Base-by-base conservation (phyloP, 306 rosid genomes). In the Dryas drummondii region DNA sequence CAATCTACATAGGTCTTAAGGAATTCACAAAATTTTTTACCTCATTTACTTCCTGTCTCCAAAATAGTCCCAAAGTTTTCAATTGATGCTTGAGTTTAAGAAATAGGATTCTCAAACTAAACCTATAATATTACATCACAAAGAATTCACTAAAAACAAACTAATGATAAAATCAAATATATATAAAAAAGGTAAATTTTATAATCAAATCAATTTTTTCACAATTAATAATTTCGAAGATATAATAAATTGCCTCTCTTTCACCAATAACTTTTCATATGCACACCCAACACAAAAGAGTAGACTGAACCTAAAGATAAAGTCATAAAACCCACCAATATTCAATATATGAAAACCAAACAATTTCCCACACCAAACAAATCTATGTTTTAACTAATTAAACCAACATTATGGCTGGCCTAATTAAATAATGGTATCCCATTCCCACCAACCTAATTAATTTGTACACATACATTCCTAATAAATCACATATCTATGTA, bases 341-440 rank as follows among this genome's bases (percentile, higher is more conserved):
- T 51, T 12, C 61, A 69, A 69, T 22, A 22, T 22, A 22, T 15
- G 27, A 14, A 68, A 69, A 69, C 50, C 32, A 42, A 42, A 71
- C 42, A 55, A 54, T 70, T 17, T 42, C 49, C 60, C 49, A 5
- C 61, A 37, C 16, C 5, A 50, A 68, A 50, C 54, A 13, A 48
- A 49, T 50, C 26, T 54, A 11, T 5, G 1, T 52, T 27, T 10
- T 17, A 42, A 54, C 54, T 17, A 5, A 71, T 40, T 64, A 51
- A 65, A 40, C 71, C 67, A 46, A 46, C 64, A 69, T 75, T 75
- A 5, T 66, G 26, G 71, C 41, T 65, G 80, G 80, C 76, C 58
- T 56, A 55, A 71, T 63, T 40, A 70, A 55, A 59, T 42, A 65
- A 13, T 56, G 71, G 67, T 32, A 76, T 37, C 37, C 37, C 37